Evolutionary conservation across 306 rosid species (phyloP), one percentile per base, ranked within the genome.

Genomic region (Datisca glomerata): DNA sequence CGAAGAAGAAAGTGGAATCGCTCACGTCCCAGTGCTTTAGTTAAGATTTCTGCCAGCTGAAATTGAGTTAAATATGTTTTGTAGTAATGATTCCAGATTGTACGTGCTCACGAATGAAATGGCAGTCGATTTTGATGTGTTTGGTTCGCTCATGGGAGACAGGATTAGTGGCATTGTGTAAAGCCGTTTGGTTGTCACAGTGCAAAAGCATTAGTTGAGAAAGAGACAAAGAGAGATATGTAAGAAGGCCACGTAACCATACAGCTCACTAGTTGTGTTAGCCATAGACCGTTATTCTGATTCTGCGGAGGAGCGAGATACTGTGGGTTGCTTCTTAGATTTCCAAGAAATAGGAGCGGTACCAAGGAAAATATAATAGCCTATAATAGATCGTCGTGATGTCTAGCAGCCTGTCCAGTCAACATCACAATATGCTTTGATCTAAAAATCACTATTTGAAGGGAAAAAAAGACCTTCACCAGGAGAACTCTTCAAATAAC

Each of bases 401-500:
- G 9, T 10, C 2, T 28, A 24, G 5, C 10, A 51, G 9, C 24
- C 7, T 1, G 38, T 36, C 46, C 12, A 38, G 16, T 39, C 24
- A 2, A 18, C n/a, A 18, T 51, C 27, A 37, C 3, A 49, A 6
- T 7, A 34, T 9, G 24, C 40, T 9, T 15, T 6, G 3, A 23
- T 5, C 4, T 12, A 14, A 2, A 43, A 21, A 13, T 21, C 33
- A 12, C 24, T 21, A 0, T 12, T 2, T 6, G 49, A 21, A 10
- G 23, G 16, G 7, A 29, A 8, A 9, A 28, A 0, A n/a, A 47
- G 1, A 11, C 53, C 11, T 2, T 47, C 12, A 16, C 49, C 5
- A 1, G 18, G 41, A 40, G 21, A 34, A 10, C 24, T 32, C 14
- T 57, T 47, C 24, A 57, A 19, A 17, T 33, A 49, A 4, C 7